A percentile compares a stretch with the other conserved stretches of the same genome.
Evolutionary conservation across 306 rosid species (phyloP).

Genomic region (Hippophae gyantsensis): DNA sequence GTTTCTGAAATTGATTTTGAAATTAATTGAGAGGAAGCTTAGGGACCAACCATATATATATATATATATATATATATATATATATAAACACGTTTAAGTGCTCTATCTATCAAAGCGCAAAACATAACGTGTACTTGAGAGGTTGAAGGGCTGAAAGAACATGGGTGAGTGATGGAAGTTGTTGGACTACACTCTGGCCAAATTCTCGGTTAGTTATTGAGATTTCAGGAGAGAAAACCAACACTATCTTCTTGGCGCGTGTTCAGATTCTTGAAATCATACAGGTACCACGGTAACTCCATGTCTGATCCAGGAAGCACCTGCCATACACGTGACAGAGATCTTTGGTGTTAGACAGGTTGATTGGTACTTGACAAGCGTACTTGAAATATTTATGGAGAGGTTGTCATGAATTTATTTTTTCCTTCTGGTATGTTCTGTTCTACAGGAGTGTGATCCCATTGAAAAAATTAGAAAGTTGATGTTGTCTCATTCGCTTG

Average conservation of each 20-base stretch:
- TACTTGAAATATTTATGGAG: not conserved
- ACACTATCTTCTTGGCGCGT: conserved; percentile 6
- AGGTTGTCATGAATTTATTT: conserved; percentile 5
- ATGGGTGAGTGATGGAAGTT: too few relatives aligned
- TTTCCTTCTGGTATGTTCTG: conserved; percentile 1
- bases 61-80: too few relatives aligned
- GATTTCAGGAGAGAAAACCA: too few relatives aligned
- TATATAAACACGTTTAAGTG: too few relatives aligned
- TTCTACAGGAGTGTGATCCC: conserved; percentile 87
- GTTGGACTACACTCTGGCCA: too few relatives aligned
- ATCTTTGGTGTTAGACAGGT: conserved; percentile 96
- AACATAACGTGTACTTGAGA: too few relatives aligned
- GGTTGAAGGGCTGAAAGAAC: too few relatives aligned
- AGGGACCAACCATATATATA: too few relatives aligned
- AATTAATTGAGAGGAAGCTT: too few relatives aligned
- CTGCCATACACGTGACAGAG: conserved; percentile 88
- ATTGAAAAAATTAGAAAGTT: conserved; percentile 85
- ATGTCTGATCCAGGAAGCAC: conserved; percentile 99
- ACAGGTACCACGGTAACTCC: conserved; percentile 95
- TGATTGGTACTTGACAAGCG: conserved; percentile 6
- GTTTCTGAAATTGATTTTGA: too few relatives aligned
- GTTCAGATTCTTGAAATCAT: conserved; percentile 90
- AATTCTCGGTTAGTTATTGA: too few relatives aligned
- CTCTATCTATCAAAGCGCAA: too few relatives aligned
- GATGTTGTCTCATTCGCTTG: conserved; percentile 56